phyloP scores from a whole-genome alignment of 345 rosid species.

The Heritiera fomes region DNA sequence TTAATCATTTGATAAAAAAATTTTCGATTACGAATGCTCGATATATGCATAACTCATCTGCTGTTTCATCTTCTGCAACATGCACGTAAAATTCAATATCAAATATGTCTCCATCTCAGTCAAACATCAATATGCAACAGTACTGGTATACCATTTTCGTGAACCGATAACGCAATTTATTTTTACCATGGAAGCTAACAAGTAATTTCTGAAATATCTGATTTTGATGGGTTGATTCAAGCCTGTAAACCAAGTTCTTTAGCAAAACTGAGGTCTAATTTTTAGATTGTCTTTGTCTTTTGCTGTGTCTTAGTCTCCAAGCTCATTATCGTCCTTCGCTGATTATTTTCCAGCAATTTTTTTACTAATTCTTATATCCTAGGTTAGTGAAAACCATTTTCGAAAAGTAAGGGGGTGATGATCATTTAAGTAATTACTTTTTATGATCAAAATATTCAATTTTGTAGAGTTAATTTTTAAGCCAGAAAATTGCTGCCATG shows the following conservation, averaged over 20 bases:
- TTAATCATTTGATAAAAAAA: too few species aligned
- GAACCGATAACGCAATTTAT: neutral
- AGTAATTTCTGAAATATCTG: neutral
- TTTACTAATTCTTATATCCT: too few species aligned
- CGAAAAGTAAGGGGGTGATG: too few species aligned
- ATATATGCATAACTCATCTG: too few species aligned
- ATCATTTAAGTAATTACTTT: too few species aligned
- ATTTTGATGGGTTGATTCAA: neutral
- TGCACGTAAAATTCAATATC: neutral
- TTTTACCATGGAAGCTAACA: neutral
- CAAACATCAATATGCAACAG: neutral
- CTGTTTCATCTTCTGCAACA: too few species aligned
- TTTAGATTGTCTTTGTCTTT: neutral
- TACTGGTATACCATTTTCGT: neutral
- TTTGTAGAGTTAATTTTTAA: too few species aligned
- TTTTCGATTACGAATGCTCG: too few species aligned
- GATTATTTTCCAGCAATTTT: neutral
- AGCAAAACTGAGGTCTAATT: neutral
- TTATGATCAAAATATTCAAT: too few species aligned
- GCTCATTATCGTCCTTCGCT: neutral
- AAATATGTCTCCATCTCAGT: neutral
- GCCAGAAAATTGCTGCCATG: too few species aligned
- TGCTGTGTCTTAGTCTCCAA: neutral
- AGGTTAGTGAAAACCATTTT: too few species aligned
- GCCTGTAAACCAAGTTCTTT: neutral